Base-by-base conservation (phyloP, 2,329 filamentous ascomycete genomes). In the Fusarium incarnatum region DNA sequence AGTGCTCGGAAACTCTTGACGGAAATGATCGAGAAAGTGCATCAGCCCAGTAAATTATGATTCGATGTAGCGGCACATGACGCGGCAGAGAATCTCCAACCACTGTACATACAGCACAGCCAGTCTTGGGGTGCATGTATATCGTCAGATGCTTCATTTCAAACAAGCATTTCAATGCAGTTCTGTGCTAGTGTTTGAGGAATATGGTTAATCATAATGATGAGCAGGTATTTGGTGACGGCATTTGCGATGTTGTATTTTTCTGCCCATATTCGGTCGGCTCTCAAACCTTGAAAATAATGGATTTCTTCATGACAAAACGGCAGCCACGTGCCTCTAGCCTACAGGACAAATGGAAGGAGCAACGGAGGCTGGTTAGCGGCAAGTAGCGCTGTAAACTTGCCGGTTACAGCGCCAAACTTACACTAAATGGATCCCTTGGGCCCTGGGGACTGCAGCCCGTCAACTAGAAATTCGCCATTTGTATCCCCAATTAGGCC, bases 61-160 rank as follows among this genome's bases (percentile, higher is more conserved):
- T 62, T 55, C 59, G 67, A 70, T 55, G n/a, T 25, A 52, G 20
- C 49, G 48, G 55, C 64, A 70, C 67, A 64, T 71, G 68, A 66
- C 60, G 48, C 60, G 52, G 60, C 48, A 66, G 44, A 56, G 48
- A 47, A 46, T 37, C 64, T 47, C 27, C 23, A 20, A 46, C 46
- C 49, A 56, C 34, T 53, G 32, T 37, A 37, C 18, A 11, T 37
- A 37, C 34, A 37, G 34, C 34, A 25, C 7, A 28, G 44, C 46
- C 50, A 60, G 45, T 50, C 44, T 27, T 56, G 42, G 34, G 28
- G 25, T 58, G 45, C 53, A 49, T 53, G 23, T 27, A 34, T 58
- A 50, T 52, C 34, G 23, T 54, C 62, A 56, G 53, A 55, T 49
- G 27, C 10, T 62, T 46, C 20, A 27, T 47, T 48, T 48, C n/a